Evolutionary conservation across 441 rosid species (phyloP), one percentile per base, ranked within the genome.

Genomic region (Cnidoscolus chayamansa): DNA sequence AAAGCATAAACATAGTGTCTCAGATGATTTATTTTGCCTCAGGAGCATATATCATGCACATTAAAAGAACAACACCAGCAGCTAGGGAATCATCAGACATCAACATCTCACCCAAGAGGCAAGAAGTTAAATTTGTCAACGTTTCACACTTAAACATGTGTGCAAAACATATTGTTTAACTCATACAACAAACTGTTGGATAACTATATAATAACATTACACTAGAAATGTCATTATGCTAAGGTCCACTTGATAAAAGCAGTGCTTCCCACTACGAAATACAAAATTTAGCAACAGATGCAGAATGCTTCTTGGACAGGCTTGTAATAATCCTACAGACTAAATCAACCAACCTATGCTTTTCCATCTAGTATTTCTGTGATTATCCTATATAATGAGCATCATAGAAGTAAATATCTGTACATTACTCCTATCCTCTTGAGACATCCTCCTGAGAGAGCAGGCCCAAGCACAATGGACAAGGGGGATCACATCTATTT

Each of bases 401-500:
- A 75, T 53, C 58, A 70, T 67, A 65, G 55, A 17, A 30, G 45
- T 40, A 6, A 40, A 69, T 59, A 32, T 64, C 72, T 74, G 65
- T 74, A 75, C 69, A 62, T 74, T 67, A 82, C 75, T 74, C 75
- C 51, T 76, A 65, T 68, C 61, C 74, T 56, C 62, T 76, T 2
- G 75, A 72, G 45, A 79, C 67, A 64, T 73, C 80, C 48, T 11
- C 73, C 57, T 76, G 73, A 19, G 79, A 55, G 40, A 40, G 40
- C 15, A 65, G 70, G 70, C 84, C 81, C 19, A 11, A 66, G 78
- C 93, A 89, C 56, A 78, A 45, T 0, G 84, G 88, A 32, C 93
- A 89, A 0, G 80, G 80, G 2, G 93, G 93, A 57, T 89, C 93
- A 0, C 68, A 63, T 70, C 64, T 81, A 37, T 85, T 83, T 71